These are phyloP conservation scores for Bipolaris gigantea DNA, from an alignment of 2,329 filamentous ascomycete genomes.

Conservation along the genomic window DNA sequence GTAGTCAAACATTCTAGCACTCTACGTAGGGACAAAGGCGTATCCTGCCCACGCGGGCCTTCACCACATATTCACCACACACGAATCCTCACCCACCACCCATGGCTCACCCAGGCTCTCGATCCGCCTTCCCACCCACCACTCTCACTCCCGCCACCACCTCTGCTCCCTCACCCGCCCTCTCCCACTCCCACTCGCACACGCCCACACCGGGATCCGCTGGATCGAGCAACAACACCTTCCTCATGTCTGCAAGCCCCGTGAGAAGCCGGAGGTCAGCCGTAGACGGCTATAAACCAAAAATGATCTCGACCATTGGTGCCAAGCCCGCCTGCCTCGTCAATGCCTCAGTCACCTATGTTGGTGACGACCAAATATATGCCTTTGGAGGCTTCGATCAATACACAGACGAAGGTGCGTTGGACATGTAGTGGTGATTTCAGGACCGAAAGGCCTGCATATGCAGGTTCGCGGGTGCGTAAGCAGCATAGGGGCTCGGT, in stretches of 20 bases:
- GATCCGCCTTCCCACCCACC: slow-evolving; percentile 25
- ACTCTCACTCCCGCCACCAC: slow-evolving; percentile 30
- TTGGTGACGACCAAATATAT: slow-evolving; percentile 95
- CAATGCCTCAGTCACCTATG: slow-evolving; percentile 98
- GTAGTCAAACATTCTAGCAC: slow-evolving; percentile 27
- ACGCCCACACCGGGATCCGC: slow-evolving; percentile 51
- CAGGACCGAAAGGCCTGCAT: neutral
- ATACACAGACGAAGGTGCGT: slow-evolving; percentile 84
- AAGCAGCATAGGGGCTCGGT: neutral
- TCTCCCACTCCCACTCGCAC: slow-evolving; percentile 41
- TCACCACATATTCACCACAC: slow-evolving; percentile 16
- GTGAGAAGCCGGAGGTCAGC: slow-evolving; percentile 54
- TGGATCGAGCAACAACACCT: slow-evolving; percentile 72
- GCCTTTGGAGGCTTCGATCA: slow-evolving; percentile 98
- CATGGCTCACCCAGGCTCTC: slow-evolving; percentile 37
- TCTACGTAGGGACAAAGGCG: slow-evolving; percentile 22
- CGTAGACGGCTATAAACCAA: slow-evolving; percentile 78
- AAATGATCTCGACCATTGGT: slow-evolving; percentile 65
- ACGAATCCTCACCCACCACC: slow-evolving; percentile 14
- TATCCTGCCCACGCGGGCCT: slow-evolving; percentile 22
- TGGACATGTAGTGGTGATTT: no score
- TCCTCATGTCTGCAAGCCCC: slow-evolving; percentile 82
- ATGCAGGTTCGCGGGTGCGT: neutral
- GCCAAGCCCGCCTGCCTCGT: slow-evolving; percentile 87
- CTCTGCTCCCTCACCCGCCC: slow-evolving; percentile 38